A percentile compares a stretch with the other conserved stretches of the same genome.
Conservation (phyloP, 345 rosid species). For the Cochlearia excelsa region DNA sequence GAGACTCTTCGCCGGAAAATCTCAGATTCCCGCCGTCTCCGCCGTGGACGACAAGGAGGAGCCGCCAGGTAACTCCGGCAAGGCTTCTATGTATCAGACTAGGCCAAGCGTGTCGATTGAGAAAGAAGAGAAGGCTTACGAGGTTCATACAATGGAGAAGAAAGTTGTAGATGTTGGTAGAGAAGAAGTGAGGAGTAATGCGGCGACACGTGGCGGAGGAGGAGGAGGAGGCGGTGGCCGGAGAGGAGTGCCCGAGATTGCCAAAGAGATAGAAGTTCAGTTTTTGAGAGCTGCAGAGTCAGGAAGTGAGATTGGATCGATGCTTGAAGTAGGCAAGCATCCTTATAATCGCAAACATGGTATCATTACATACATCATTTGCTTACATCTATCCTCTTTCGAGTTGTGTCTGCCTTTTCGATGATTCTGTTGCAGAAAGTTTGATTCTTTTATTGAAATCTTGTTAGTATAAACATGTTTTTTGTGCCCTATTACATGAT, state of each 20-base stretch:
- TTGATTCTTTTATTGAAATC: not conserved
- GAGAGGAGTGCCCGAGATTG: constrained; percentile 47
- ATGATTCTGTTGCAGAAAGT: not conserved
- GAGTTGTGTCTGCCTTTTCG: no score
- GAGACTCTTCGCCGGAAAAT: constrained; percentile 37
- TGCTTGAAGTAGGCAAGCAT: constrained; percentile 88
- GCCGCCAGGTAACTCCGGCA: constrained; percentile 25
- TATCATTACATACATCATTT: constrained; percentile 11
- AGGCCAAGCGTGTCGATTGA: constrained; percentile 43
- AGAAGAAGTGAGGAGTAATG: constrained; percentile 36
- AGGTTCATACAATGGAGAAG: constrained; percentile 83
- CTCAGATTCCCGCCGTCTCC: constrained; percentile 37
- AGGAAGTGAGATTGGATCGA: constrained; percentile 70
- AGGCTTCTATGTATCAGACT: constrained; percentile 33
- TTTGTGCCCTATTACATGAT: no score
- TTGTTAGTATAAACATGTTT: no score
- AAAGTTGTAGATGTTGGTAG: constrained; percentile 58
- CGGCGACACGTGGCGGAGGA: constrained; percentile 29
- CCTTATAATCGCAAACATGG: constrained; percentile 79
- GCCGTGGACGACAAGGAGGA: not conserved
- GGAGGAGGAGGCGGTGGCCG: constrained; percentile 15
- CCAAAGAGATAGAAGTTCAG: constrained; percentile 59
- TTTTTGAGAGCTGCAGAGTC: constrained; percentile 79
- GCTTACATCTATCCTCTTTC: not conserved
- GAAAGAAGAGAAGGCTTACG: constrained; percentile 54